phyloP scores from a whole-genome alignment of 2,329 filamentous ascomycete genomes.

The Xylariaceae sp. region DNA sequence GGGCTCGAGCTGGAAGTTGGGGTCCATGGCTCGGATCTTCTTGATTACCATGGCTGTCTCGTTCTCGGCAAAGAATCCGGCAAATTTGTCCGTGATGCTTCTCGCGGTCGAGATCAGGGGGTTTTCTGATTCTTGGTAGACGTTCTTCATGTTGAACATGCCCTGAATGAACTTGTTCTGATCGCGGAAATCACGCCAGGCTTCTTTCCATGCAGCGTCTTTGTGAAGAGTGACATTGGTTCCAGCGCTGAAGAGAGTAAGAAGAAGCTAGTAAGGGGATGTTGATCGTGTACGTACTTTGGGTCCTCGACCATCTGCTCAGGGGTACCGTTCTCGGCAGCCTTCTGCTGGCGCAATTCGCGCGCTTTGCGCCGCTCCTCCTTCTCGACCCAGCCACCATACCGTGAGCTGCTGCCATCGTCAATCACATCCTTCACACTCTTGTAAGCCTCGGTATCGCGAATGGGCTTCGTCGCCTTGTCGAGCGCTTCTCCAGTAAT shows the following conservation, averaged over 20 bases:
- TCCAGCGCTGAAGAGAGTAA: conserved; percentile 62
- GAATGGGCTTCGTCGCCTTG: conserved; percentile 89
- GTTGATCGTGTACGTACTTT: conserved; percentile 56
- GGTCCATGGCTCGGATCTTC: conserved; percentile 94
- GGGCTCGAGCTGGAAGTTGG: conserved; percentile 87
- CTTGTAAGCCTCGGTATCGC: conserved; percentile 92
- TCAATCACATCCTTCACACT: conserved; percentile 94
- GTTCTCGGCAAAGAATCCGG: conserved; percentile 96
- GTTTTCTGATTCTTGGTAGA: conserved; percentile 96
- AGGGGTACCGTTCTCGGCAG: conserved; percentile 40
- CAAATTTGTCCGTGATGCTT: conserved; percentile 87
- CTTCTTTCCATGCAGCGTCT: conserved; percentile 94
- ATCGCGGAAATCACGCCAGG: conserved; percentile 95
- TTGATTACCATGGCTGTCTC: conserved; percentile 97
- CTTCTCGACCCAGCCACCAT: conserved; percentile 95
- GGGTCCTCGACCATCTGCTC: conserved; percentile 77
- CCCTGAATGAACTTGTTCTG: conserved; percentile 82
- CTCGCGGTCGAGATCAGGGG: conserved; percentile 88
- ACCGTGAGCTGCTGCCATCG: conserved; percentile 90
- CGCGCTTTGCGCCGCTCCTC: conserved; percentile 81
- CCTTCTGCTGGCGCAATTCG: conserved; percentile 65
- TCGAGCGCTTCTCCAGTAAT: conserved; percentile 83
- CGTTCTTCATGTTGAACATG: conserved; percentile 76
- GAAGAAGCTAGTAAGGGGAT: conserved; percentile 16
- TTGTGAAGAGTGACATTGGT: conserved; percentile 95